phyloP scores from a whole-genome alignment of 208 protist genomes.

The Acanthamoeba divionensis region DNA sequence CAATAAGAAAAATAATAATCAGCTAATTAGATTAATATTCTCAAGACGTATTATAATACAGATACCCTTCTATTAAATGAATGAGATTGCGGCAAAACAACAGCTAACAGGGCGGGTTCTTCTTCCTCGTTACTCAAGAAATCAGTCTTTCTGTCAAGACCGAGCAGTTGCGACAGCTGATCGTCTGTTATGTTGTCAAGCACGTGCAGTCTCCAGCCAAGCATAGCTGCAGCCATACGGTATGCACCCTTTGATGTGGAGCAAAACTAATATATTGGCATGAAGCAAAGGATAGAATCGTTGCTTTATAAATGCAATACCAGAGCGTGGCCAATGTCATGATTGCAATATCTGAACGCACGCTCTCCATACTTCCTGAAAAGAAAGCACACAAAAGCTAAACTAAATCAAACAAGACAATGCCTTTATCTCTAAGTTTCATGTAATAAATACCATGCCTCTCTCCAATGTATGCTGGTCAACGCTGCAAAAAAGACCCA shows the following conservation, averaged over 20 bases:
- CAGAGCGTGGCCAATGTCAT: constrained; percentile 10
- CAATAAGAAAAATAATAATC: no score
- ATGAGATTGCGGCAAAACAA: neutral
- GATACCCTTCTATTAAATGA: no score
- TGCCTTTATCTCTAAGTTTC: neutral
- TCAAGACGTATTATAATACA: no score
- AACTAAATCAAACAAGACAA: neutral
- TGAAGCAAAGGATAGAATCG: no score
- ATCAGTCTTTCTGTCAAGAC: neutral
- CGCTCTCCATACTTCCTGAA: constrained; percentile 30
- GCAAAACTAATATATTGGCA: neutral
- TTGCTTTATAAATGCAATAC: no score
- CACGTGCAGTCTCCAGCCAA: neutral
- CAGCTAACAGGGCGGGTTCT: neutral
- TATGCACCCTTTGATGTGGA: neutral
- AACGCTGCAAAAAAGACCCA: constrained; percentile 20
- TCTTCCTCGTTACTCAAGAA: neutral
- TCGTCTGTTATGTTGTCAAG: neutral
- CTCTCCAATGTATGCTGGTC: constrained; percentile 14
- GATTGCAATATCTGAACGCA: constrained; percentile 24
- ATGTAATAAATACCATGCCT: neutral
- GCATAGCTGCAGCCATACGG: neutral
- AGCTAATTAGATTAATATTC: no score
- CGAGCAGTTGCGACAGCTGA: neutral
- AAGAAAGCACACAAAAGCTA: neutral